Conservation (phyloP, 1,284 basidiomycete species). For the Termitomyces sp. region DNA sequence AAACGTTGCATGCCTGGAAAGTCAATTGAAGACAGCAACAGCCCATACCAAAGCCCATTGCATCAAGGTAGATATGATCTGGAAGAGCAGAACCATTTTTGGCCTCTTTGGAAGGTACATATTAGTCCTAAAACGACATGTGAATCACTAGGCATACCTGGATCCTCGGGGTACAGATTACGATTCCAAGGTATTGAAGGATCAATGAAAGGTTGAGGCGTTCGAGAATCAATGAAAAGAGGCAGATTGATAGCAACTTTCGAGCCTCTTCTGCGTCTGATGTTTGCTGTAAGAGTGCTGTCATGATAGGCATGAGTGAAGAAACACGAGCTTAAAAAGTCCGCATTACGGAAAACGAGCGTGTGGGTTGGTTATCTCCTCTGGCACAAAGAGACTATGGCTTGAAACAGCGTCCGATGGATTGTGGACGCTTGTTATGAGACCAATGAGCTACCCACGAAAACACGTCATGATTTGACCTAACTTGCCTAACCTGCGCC, state of each 20-base stretch:
- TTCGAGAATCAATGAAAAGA: conserved; percentile 85
- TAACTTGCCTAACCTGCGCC: neutral
- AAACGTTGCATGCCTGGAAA: conserved; percentile 93
- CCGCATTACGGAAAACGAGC: conserved; percentile 82
- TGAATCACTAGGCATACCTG: conserved; percentile 40
- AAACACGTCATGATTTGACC: too few relatives aligned
- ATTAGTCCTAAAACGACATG: conserved; percentile 3
- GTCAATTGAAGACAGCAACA: conserved; percentile 98
- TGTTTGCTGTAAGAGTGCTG: conserved; percentile 95
- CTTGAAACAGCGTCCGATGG: conserved; percentile 75
- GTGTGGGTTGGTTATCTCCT: conserved; percentile 96
- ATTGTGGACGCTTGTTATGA: conserved; percentile 25
- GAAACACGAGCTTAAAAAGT: conserved; percentile 4
- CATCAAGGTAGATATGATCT: conserved; percentile 97
- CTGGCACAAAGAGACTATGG: conserved; percentile 90
- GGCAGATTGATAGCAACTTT: conserved; percentile 97
- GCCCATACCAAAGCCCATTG: conserved; percentile 99
- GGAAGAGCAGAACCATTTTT: conserved; percentile 80
- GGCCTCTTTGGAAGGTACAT: conserved; percentile 60
- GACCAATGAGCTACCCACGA: too few relatives aligned
- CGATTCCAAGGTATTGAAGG: conserved; percentile 86
- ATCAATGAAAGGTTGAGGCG: conserved; percentile 86
- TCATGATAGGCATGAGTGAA: conserved; percentile 5
- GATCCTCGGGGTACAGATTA: conserved; percentile 74
- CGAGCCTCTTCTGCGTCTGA: conserved; percentile 82